Evolutionary conservation across 129 eudicot species (phyloP).

Genomic region (Flaveria robusta): DNA sequence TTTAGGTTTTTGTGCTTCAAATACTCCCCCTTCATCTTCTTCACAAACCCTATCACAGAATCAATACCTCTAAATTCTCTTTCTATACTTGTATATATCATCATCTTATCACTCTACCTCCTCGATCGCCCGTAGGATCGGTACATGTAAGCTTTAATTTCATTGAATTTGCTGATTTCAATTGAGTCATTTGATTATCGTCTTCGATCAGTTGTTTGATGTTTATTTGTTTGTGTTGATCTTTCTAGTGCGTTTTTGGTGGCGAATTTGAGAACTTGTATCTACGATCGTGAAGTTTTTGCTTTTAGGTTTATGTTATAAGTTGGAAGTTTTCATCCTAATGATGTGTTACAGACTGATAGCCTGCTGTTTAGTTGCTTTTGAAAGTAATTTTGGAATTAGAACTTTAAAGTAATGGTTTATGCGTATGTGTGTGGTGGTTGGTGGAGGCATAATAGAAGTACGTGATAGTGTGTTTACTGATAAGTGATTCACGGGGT

Average conservation of each 20-base stretch:
- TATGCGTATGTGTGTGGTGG: background rate
- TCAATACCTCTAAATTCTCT: background rate
- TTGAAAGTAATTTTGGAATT: no score
- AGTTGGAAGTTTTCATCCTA: background rate
- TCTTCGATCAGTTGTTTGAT: constrained; percentile 18
- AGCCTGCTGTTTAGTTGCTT: background rate
- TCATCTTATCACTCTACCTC: background rate
- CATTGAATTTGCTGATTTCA: background rate
- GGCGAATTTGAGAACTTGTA: background rate
- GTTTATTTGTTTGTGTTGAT: background rate
- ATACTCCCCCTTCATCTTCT: background rate
- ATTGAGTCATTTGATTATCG: constrained; percentile 22
- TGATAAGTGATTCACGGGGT: no score
- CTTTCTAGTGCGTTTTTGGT: background rate
- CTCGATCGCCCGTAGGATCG: constrained; percentile 32
- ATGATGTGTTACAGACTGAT: background rate
- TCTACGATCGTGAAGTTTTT: background rate
- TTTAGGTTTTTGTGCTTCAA: constrained; percentile 8
- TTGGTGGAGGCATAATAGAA: background rate
- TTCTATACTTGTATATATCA: background rate
- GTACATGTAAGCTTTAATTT: constrained; percentile 26
- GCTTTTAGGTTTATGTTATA: background rate
- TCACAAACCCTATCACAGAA: constrained; percentile 30
- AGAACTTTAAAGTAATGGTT: background rate
- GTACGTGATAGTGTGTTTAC: background rate